Evolutionary conservation across 352 stramenopile species (phyloP).

Genomic region (Globisporangium spiculum): DNA sequence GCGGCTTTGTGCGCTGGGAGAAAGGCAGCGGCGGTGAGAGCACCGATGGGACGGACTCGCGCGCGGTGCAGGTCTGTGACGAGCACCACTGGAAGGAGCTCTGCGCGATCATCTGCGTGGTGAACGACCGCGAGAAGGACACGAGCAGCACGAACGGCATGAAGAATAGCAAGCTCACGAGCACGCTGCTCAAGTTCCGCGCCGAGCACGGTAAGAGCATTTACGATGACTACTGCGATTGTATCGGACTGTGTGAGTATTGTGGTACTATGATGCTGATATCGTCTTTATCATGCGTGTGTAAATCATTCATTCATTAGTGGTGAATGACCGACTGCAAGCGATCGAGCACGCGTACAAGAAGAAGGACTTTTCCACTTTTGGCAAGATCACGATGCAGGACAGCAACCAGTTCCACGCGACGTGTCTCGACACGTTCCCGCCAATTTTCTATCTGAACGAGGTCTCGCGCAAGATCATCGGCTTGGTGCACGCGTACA

Average conservation of each 20-base stretch:
- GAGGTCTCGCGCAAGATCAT: conserved; percentile 85
- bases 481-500: conserved; percentile 93
- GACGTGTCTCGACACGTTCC: conserved; percentile 97
- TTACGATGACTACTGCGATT: too few relatives aligned
- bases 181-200: conserved; percentile 87
- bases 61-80: conserved; percentile 71
- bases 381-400: conserved; percentile 97
- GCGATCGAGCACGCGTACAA: conserved; percentile 90
- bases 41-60: conserved; percentile 67
- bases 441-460: conserved; percentile 99
- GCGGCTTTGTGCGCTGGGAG: conserved; percentile 97
- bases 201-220: conserved; percentile 34
- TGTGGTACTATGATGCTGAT: not conserved
- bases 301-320: conserved; percentile 3
- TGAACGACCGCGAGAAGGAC: conserved; percentile 96
- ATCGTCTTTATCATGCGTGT: not conserved
- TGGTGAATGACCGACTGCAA: conserved; percentile 86
- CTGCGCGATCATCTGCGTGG: conserved; percentile 95
- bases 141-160: conserved; percentile 96
- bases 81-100: conserved; percentile 94
- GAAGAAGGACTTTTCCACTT: conserved; percentile 92
- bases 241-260: not conserved
- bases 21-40: conserved; percentile 74
- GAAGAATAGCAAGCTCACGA: conserved; percentile 93
- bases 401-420: conserved; percentile 99